Evolutionary conservation across 352 stramenopile species (phyloP), one percentile per base, ranked within the genome.

Genomic region (Globisporangium spinosum): DNA sequence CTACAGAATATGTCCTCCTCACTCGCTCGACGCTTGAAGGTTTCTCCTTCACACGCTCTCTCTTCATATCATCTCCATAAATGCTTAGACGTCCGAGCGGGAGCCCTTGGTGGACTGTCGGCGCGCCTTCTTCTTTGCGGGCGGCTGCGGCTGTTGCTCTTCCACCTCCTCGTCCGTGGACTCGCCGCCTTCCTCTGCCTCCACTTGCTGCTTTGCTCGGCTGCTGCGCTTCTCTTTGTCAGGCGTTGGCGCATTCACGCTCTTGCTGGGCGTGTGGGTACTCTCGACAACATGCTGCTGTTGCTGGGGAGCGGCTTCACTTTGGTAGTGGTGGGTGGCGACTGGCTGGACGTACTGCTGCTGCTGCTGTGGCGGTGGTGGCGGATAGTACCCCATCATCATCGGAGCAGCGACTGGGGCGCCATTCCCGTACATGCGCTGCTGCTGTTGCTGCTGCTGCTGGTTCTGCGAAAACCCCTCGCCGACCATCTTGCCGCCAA

Each of bases 401-500:
- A 49, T n/a, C 40, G 40, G 15, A 49, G 17, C 40, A 49, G 40
- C 4, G 40, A n/a, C 15, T 45, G 38, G 38, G 15, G 40, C 15
- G 4, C 57, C 23, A 13, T 22, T 20, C 27, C 40, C 54, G 9
- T 17, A 25, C 22, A 20, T 64, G 22, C 29, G 58, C 58, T 56
- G 40, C 6, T 40, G n/a, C 35, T 64, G n/a, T 10, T 64, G 58
- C 7, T 56, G 32, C 49, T 12, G 29, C 22, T 60, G 49, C 34
- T 51, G 51, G 17, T 58, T 20, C 35, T 58, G 61, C 47, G 47
- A 27, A 20, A 54, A 32, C 2, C 25, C 32, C 1, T 69, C 63
- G 25, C 25, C 54, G 17, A 55, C 20, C 35, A 29, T 45, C 23
- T 69, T 69, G 38, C 27, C 71, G 54, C 77, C 69, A 54, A 76